These are phyloP conservation scores for Fusarium abutilonis DNA, from an alignment of 2,329 filamentous ascomycete genomes.

Conservation along the genomic window DNA sequence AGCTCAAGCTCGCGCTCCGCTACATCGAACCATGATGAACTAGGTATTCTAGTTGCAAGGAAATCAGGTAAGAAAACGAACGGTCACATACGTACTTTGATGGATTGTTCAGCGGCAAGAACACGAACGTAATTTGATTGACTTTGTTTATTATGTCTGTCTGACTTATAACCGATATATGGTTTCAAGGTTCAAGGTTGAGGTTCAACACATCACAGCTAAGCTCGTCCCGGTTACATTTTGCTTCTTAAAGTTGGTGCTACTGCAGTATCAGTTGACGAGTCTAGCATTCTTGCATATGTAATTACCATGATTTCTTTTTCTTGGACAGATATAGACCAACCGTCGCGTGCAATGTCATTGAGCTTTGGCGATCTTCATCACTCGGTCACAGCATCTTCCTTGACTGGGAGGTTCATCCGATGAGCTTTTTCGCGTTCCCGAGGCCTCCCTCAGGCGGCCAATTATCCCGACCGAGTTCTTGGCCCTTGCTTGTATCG, in stretches of 20 bases:
- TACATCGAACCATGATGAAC: constrained; percentile 28
- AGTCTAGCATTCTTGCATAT: constrained; percentile 15
- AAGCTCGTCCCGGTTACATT: constrained; percentile 5
- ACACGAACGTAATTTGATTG: too few relatives aligned
- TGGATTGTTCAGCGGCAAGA: background rate
- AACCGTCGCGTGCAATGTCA: constrained; percentile 28
- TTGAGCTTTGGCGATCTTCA: constrained; percentile 22
- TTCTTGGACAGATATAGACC: constrained; percentile 1
- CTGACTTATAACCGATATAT: constrained; percentile 10
- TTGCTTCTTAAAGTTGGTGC: constrained; percentile 27
- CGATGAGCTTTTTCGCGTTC: constrained; percentile 5
- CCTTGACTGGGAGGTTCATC: constrained; percentile 1
- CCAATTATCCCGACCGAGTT: constrained; percentile 17
- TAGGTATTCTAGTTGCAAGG: background rate
- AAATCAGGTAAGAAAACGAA: background rate
- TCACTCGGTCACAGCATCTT: constrained; percentile 11
- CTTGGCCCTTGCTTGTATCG: constrained; percentile 9
- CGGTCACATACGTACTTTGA: background rate
- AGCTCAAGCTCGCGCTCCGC: constrained; percentile 6
- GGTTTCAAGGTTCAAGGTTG: constrained; percentile 33
- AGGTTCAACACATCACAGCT: constrained; percentile 9
- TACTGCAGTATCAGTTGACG: background rate
- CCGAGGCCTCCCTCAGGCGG: constrained; percentile 24
- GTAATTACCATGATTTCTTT: constrained; percentile 20
- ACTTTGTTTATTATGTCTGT: background rate